A percentile compares a stretch with the other conserved stretches of the same genome.
Evolutionary conservation across 768 basidiomycete genomes (phyloP).

Genomic region (Macrocybe gigantea): DNA sequence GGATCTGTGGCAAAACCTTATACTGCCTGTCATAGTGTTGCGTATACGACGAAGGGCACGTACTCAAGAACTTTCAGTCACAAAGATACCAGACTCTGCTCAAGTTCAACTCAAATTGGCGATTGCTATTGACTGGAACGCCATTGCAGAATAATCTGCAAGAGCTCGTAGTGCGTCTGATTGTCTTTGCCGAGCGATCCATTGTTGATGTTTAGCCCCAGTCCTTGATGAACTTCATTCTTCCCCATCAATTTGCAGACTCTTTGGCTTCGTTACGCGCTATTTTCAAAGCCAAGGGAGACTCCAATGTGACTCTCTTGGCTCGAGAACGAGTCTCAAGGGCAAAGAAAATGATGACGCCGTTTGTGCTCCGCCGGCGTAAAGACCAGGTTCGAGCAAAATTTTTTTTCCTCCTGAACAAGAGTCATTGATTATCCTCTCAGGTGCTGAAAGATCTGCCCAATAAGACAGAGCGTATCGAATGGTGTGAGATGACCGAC

Average conservation of each 20-base stretch:
- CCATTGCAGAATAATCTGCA: constrained; percentile 91
- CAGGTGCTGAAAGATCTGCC: constrained; percentile 93
- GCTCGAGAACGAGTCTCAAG: constrained; percentile 90
- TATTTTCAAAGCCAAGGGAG: constrained; percentile 97
- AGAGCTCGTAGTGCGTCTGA: constrained; percentile 69
- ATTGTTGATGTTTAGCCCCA: constrained; percentile 24
- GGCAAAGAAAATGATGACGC: constrained; percentile 99
- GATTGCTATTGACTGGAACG: constrained; percentile 90
- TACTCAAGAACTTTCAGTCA: constrained; percentile 96
- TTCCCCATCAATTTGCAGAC: constrained; percentile 82
- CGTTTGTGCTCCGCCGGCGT: constrained; percentile 93
- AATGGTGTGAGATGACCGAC: constrained; percentile 91
- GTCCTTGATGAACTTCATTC: constrained; percentile 98
- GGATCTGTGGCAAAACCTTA: background rate
- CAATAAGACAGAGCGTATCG: constrained; percentile 86
- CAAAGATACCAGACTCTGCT: constrained; percentile 89
- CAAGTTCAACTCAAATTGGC: constrained; percentile 83
- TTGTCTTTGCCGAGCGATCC: background rate
- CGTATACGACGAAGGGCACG: constrained; percentile 96
- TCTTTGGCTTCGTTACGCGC: constrained; percentile 77
- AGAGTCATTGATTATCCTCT: background rate
- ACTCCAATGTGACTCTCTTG: constrained; percentile 80
- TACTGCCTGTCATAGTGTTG: constrained; percentile 54
- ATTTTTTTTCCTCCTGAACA: background rate
- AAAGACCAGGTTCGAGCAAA: constrained; percentile 71